A percentile compares a stretch with the other conserved stretches of the same genome.
Evolutionary conservation across 176 grass and related monocot genomes (phyloP).

Genomic region (Phoenix dactylifera): DNA sequence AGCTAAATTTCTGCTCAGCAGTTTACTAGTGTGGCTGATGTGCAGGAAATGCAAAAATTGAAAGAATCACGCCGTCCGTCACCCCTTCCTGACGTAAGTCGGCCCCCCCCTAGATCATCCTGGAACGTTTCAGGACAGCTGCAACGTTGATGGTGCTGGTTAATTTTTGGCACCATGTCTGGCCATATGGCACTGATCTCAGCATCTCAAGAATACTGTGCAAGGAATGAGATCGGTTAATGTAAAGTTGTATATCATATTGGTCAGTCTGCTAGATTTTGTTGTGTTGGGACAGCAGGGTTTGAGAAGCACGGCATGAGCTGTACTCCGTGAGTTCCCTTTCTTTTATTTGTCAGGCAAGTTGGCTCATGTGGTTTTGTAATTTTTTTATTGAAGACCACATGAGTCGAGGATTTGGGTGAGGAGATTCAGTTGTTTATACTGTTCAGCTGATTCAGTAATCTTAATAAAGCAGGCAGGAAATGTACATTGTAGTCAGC

Average conservation of each 20-base stretch:
- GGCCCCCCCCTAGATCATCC: slow-evolving; percentile 55
- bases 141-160: slow-evolving; percentile 24
- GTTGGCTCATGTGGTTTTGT: slow-evolving; percentile 93
- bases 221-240: no score
- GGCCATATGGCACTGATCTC: background rate
- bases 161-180: background rate
- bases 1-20: background rate
- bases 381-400: slow-evolving; percentile 96
- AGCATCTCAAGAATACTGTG: background rate
- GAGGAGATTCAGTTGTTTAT: slow-evolving; percentile 34
- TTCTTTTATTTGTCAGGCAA: slow-evolving; percentile 32
- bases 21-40: slow-evolving; percentile 17
- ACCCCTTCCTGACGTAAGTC: slow-evolving; percentile 42
- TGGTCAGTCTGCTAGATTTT: slow-evolving; percentile 32
- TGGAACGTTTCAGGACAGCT: slow-evolving; percentile 46
- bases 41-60: slow-evolving; percentile 66
- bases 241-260: no score
- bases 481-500: slow-evolving; percentile 16
- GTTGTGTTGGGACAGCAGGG: slow-evolving; percentile 33
- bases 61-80: slow-evolving; percentile 43
- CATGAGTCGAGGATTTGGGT: slow-evolving; percentile 45
- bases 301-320: slow-evolving; percentile 45
- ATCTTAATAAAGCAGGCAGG: slow-evolving; percentile 25
- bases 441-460: slow-evolving; percentile 19
- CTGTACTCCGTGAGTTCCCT: slow-evolving; percentile 27